A percentile compares a stretch with the other conserved stretches of the same genome.
phyloP scores from a whole-genome alignment of 192 early-diverging fungal genomes.

The Oehlia diaphana region DNA sequence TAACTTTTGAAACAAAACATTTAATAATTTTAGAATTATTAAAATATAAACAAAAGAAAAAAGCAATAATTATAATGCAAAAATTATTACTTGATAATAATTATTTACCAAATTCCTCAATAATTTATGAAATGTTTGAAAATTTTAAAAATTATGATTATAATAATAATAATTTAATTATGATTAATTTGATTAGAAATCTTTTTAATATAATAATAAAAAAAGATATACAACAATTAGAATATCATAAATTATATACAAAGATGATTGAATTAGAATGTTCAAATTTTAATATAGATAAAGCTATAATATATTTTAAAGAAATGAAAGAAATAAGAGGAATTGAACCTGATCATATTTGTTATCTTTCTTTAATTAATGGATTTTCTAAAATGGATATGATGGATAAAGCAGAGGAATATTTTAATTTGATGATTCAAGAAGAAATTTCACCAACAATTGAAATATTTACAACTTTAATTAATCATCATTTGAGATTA shows the following conservation, averaged over 20 bases:
- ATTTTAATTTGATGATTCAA: slow-evolving; percentile 34
- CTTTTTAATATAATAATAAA: background rate
- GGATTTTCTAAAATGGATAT: slow-evolving; percentile 26
- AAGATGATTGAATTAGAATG: background rate
- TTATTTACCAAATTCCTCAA: background rate
- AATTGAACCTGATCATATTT: slow-evolving; percentile 18
- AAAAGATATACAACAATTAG: background rate
- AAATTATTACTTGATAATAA: background rate
- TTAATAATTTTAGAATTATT: background rate
- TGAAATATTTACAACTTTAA: slow-evolving; percentile 37
- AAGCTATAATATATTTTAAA: slow-evolving; percentile 20
- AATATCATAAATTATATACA: background rate
- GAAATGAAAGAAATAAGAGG: background rate
- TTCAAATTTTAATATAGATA: background rate
- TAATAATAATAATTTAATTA: background rate
- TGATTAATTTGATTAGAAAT: background rate
- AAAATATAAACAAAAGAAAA: background rate
- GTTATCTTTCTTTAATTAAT: slow-evolving; percentile 37
- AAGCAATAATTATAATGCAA: background rate
- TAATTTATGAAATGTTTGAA: background rate
- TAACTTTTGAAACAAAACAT: background rate
- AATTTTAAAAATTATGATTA: background rate
- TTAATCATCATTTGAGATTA: slow-evolving; percentile 40
- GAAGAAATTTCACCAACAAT: slow-evolving; percentile 27
- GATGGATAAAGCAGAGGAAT: slow-evolving; percentile 34